Base-by-base conservation (phyloP, 2,329 filamentous ascomycete genomes). In the Aphanocladium album region DNA sequence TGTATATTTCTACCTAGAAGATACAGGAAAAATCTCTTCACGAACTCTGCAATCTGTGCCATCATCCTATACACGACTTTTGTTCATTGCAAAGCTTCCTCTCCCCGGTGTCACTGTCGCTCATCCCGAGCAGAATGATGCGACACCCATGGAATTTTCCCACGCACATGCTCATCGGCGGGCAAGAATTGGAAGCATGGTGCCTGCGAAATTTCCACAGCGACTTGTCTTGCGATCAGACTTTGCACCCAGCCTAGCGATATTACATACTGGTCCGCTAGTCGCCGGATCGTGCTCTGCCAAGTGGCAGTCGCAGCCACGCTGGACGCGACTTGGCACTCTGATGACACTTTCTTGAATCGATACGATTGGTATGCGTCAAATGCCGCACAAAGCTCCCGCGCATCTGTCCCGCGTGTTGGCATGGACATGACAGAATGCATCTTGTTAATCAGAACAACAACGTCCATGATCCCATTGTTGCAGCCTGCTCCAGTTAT, bases 401-500 rank as follows among this genome's bases (percentile, higher is more conserved):
- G 17, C 12, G 12, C 43, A 11, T 19, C 17, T 23, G 43, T 4
- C n/a, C 5, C 6, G 21, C 39, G 21, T 30, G 61, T 61, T 11
- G 56, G 55, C 9, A 30, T n/a, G 16, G 25, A 49, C 49, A 63
- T 3, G 17, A 23, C 12, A 17, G 52, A 50, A 47, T 66, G 63
- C 8, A 73, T 66, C 37, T 65, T 61, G 61, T 70, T 70, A 47
- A 59, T 57, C 21, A 70, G 64, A 17, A 60, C 64, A 2, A 66
- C 65, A 25, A 68, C 55, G n/a, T 71, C 68, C 35, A 70, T 64
- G 16, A 73, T 68, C 5, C 67, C 72, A 39, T 68, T 67, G 62
- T 74, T 73, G 30, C 67, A 66, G 1, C 71, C 71, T 4, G 67
- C 65, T 1, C 69, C 71, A 2, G 69, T 62, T 52, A 69, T 70